Base-by-base conservation (phyloP, 345 rosid genomes). In the Brassica napus region DNA sequence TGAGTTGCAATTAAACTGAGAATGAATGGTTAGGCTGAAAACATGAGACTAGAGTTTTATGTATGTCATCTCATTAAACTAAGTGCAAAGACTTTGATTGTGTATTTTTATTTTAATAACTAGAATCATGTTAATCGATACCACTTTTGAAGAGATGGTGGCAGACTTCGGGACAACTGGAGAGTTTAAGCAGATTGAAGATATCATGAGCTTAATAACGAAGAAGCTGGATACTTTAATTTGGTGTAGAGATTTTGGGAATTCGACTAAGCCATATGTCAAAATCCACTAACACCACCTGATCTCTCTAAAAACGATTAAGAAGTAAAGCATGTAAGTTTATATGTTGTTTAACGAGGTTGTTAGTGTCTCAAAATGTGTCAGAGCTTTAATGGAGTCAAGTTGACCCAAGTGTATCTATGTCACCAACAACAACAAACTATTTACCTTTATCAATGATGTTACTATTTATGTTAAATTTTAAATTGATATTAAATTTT, bases 251-350 rank as follows among this genome's bases (percentile, higher is more conserved):
- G 77, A 68, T 86, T 90, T 15, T 92, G 88, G 1, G 84, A 86
- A 15, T 89, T 94, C 5, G 97, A 94, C 83, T 68, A 91, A 0
- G 64, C 92, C 52, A 84, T 92, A 10, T 89, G 98, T 79, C 94
- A 93, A 82, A 88, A 83, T 84, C 86, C 97, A 6, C 81, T 86
- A 75, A 68, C 84, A 23, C 75, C 44, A 55, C 21, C 67, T 69
- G 68, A 81, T 28, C 65, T 37, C 60, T 58, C 78, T 68, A 65
- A 82, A 72, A 55, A 69, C 39, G 47, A 79, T 59, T 83, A 49
- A 72, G 69, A 68, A 55, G 4, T 1, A 28, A 81, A 76, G 76
- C 71, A n/a, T 66, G 30, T 14, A 71, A 5, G 14, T 89, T 75
- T 89, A 84, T 72, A 65, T 89, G 3, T 35, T 74, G 88, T 92